Evolutionary conservation across 169 alveolate genomes (phyloP).

Genomic region (Theileria luwenshuni): DNA sequence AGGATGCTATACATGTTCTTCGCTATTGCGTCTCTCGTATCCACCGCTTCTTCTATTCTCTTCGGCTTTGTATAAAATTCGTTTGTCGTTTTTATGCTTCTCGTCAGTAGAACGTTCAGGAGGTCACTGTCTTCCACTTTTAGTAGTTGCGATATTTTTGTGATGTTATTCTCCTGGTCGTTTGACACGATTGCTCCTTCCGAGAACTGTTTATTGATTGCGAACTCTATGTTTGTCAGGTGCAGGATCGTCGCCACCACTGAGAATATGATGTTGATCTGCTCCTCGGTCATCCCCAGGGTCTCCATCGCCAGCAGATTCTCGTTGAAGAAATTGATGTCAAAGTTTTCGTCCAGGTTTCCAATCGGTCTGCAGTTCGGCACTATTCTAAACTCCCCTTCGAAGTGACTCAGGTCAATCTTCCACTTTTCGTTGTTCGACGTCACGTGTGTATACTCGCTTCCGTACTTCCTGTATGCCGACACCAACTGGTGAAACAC

Average conservation of each 20-base stretch:
- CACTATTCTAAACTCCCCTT: constrained; percentile 52
- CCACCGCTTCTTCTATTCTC: constrained; percentile 80
- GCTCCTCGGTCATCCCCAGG: constrained; percentile 81
- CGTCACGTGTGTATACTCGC: constrained; percentile 27
- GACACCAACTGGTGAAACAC: constrained; percentile 93
- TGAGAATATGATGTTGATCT: constrained; percentile 77
- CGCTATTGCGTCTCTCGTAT: constrained; percentile 94
- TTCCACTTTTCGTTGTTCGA: constrained; percentile 28
- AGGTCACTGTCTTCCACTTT: constrained; percentile 70
- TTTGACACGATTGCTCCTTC: constrained; percentile 75
- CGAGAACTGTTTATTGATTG: constrained; percentile 65
- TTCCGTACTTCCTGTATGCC: constrained; percentile 79
- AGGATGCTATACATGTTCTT: constrained; percentile 93
- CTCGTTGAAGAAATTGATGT: constrained; percentile 81
- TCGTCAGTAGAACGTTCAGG: constrained; percentile 70
- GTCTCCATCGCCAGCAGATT: constrained; percentile 88
- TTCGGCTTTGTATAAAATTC: constrained; percentile 82
- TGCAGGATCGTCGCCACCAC: constrained; percentile 84
- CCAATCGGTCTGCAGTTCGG: constrained; percentile 28
- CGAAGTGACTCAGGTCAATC: constrained; percentile 46
- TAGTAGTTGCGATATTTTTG: constrained; percentile 68
- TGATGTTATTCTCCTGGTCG: constrained; percentile 59
- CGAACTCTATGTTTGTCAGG: constrained; percentile 88
- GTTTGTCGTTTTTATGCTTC: constrained; percentile 75
- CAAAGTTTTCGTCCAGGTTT: constrained; percentile 78